Conservation (phyloP, 257 asterid species). For the Lantana camara region DNA sequence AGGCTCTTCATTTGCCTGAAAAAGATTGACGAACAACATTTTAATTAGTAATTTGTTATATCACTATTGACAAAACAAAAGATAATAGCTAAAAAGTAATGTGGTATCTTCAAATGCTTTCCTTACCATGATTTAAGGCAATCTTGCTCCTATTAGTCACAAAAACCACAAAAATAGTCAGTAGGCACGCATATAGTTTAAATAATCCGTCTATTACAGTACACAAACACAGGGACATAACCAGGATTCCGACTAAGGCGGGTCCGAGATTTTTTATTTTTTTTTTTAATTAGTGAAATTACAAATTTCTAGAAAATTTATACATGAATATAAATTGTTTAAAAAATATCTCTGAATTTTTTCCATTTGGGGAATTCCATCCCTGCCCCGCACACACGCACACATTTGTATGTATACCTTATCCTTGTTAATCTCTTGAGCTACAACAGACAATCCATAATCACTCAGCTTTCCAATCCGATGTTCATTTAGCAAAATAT, state of each 20-base stretch:
- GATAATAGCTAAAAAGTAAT: no score
- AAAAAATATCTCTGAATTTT: no score
- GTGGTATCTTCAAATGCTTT: not conserved
- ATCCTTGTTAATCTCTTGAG: conserved; percentile 45
- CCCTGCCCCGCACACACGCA: no score
- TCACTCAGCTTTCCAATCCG: conserved; percentile 68
- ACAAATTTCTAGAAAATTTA: no score
- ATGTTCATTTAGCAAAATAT: conserved; percentile 59
- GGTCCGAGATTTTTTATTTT: no score
- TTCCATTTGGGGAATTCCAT: no score
- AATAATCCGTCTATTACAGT: not conserved
- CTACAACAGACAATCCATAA: conserved; percentile 65
- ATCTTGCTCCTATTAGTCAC: conserved; percentile 42
- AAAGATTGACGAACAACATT: not conserved
- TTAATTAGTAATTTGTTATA: not conserved
- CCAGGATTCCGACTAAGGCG: no score
- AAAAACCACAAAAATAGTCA: conserved; percentile 12
- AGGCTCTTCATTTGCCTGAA: conserved; percentile 61
- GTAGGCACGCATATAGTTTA: not conserved
- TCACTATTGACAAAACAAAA: not conserved
- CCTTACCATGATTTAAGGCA: conserved; percentile 57
- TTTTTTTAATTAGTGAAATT: no score
- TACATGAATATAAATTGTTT: no score
- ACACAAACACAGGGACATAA: no score
- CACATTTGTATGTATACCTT: conserved; percentile 37